A percentile compares a stretch with the other conserved stretches of the same genome.
phyloP scores from a whole-genome alignment of 2,329 filamentous ascomycete species.

The Huntiella bhutanensis region DNA sequence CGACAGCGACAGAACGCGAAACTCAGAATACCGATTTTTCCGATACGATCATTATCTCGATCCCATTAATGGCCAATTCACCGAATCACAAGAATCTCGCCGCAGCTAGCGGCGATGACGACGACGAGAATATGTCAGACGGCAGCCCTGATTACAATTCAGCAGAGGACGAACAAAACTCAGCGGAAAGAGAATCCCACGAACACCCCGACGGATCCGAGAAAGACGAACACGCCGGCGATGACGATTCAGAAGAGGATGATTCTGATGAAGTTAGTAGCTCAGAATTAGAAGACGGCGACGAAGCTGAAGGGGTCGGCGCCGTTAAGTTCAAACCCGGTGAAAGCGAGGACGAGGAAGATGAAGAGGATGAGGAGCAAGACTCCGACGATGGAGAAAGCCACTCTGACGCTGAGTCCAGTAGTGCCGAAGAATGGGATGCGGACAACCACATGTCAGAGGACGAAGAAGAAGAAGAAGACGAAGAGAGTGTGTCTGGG shows the following conservation, averaged over 20 bases:
- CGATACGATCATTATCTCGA: constrained; percentile 17
- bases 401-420: constrained; percentile 26
- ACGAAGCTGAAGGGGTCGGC: constrained; percentile 6
- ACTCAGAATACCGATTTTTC: constrained; percentile 35
- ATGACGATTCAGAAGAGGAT: constrained; percentile 18
- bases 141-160: constrained; percentile 1
- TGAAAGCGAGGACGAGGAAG: constrained; percentile 22
- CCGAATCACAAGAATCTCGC: constrained; percentile 2
- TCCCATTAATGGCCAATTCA: neutral
- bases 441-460: constrained; percentile 35
- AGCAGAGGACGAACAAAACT: constrained; percentile 28
- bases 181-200: constrained; percentile 24
- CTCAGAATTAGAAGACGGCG: constrained; percentile 13
- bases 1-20: constrained; percentile 30
- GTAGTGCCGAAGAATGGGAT: constrained; percentile 38
- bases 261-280: constrained; percentile 13
- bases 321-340: constrained; percentile 5
- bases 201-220: constrained; percentile 18
- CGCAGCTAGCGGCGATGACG: constrained; percentile 14
- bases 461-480: constrained; percentile 36
- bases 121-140: constrained; percentile 14
- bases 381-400: constrained; percentile 18
- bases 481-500: constrained; percentile 32
- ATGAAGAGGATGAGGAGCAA: constrained; percentile 18
- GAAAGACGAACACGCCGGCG: constrained; percentile 18